Percentiles rank a stretch among this genome's conserved stretches.
phyloP scores from a whole-genome alignment of 169 alveolate species.

The Plasmodium knowlesi region DNA sequence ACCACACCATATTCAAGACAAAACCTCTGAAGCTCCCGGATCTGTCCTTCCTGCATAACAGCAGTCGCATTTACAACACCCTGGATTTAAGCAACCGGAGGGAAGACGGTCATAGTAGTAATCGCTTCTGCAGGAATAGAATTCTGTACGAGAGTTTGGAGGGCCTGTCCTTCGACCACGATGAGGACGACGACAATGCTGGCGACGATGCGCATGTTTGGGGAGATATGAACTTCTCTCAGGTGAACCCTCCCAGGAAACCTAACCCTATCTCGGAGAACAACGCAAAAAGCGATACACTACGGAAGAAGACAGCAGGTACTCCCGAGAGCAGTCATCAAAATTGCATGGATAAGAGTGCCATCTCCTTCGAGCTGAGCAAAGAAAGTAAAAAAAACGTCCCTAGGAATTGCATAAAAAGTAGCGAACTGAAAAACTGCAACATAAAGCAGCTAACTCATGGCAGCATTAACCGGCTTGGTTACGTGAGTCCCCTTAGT shows the following conservation, averaged over 20 bases:
- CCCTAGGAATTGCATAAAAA: conserved; percentile 47
- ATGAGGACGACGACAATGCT: conserved; percentile 7
- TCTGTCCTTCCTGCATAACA: conserved; percentile 39
- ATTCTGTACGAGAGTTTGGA: conserved; percentile 63
- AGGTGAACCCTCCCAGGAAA: neutral
- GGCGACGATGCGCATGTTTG: neutral
- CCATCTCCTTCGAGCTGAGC: conserved; percentile 7
- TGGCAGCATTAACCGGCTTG: neutral
- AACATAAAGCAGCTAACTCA: conserved; percentile 22
- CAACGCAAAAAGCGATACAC: neutral
- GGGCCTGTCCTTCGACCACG: conserved; percentile 31
- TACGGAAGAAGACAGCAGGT: conserved; percentile 69
- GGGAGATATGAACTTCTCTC: neutral
- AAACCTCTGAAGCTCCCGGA: conserved; percentile 72
- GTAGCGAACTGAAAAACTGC: conserved; percentile 18
- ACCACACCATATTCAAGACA: conserved; percentile 37
- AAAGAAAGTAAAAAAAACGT: conserved; percentile 33
- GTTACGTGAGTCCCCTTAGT: neutral
- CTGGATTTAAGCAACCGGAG: neutral
- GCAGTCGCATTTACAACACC: conserved; percentile 20
- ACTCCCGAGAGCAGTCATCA: conserved; percentile 12
- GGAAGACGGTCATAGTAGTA: neutral
- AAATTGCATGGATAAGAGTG: conserved; percentile 1
- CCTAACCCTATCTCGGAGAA: conserved; percentile 1
- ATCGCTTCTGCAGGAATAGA: conserved; percentile 3